Percentiles rank a stretch among this genome's conserved stretches.
Evolutionary conservation across 768 basidiomycete genomes (phyloP).

Genomic region (Mycena sanguinolenta): DNA sequence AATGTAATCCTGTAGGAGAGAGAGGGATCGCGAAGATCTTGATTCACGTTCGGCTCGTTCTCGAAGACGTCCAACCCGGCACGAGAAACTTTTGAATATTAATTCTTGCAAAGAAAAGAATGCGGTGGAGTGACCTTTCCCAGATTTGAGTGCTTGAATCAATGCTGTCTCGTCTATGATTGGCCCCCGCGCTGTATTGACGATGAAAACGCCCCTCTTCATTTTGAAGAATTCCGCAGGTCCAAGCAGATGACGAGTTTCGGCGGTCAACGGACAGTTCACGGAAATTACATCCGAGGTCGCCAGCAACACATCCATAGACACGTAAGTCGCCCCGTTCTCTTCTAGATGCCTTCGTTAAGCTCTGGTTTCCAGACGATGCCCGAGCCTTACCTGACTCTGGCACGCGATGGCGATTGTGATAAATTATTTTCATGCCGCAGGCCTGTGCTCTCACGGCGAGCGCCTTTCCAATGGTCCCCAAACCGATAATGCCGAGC

Average conservation of each 20-base stretch:
- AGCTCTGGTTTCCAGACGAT: not conserved
- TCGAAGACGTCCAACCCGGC: slow-evolving; percentile 39
- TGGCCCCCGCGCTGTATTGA: slow-evolving; percentile 66
- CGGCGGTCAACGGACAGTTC: slow-evolving; percentile 37
- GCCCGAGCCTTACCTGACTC: slow-evolving; percentile 23
- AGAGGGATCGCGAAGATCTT: slow-evolving; percentile 33
- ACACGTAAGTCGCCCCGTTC: slow-evolving; percentile 35
- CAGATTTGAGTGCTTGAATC: slow-evolving; percentile 51
- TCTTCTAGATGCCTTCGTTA: slow-evolving; percentile 28
- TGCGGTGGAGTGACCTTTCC: slow-evolving; percentile 43
- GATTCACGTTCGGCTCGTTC: slow-evolving; percentile 36
- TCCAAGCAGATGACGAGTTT: slow-evolving; percentile 38
- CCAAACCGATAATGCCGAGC: slow-evolving; percentile 41
- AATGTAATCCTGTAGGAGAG: slow-evolving; percentile 29
- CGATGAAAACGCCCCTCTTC: slow-evolving; percentile 58
- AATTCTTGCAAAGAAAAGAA: too few relatives aligned
- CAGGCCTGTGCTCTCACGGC: slow-evolving; percentile 37
- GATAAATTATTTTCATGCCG: slow-evolving; percentile 42
- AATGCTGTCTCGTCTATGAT: slow-evolving; percentile 62
- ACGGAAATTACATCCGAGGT: slow-evolving; percentile 39
- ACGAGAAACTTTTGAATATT: slow-evolving; percentile 24
- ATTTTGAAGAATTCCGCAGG: slow-evolving; percentile 43
- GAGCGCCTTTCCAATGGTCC: slow-evolving; percentile 39
- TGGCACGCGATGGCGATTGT: slow-evolving; percentile 36
- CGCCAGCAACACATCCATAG: slow-evolving; percentile 36